phyloP scores from a whole-genome alignment of 805 yeast genomes.

The Cephaloascus albidus region DNA sequence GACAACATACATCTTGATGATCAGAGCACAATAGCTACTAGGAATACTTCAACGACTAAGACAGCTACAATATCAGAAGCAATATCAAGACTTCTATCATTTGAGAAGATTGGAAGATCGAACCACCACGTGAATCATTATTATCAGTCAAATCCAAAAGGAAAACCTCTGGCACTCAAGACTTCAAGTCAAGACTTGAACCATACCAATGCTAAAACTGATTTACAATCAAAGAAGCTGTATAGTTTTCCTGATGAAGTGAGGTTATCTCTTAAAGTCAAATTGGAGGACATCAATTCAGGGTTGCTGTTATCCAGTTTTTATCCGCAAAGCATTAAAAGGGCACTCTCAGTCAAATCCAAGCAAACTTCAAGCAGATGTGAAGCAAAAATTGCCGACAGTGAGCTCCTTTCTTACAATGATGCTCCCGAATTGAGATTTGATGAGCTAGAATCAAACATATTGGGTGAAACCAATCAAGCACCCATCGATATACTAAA shows the following conservation, averaged over 20 bases:
- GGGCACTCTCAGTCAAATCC: background rate
- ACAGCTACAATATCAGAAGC: no score
- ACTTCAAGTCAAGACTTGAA: background rate
- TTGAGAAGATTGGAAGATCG: background rate
- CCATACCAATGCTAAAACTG: background rate
- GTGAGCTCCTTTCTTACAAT: background rate
- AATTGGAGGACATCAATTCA: background rate
- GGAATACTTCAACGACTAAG: no score
- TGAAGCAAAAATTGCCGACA: no score
- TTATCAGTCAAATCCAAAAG: background rate
- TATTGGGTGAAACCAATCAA: no score
- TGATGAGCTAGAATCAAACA: background rate
- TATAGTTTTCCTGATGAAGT: no score
- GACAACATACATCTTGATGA: background rate
- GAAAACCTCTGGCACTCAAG: background rate
- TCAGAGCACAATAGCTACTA: no score
- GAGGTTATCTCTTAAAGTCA: no score
- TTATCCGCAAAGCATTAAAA: background rate
- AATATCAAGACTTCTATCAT: no score
- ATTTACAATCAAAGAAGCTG: no score
- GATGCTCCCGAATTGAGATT: background rate
- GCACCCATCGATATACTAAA: no score
- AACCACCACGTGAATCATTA: no score
- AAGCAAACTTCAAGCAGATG: background rate
- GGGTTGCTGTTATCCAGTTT: background rate